Conservation (phyloP, 75 land plant species). For the Selaginella moellendorffii region DNA sequence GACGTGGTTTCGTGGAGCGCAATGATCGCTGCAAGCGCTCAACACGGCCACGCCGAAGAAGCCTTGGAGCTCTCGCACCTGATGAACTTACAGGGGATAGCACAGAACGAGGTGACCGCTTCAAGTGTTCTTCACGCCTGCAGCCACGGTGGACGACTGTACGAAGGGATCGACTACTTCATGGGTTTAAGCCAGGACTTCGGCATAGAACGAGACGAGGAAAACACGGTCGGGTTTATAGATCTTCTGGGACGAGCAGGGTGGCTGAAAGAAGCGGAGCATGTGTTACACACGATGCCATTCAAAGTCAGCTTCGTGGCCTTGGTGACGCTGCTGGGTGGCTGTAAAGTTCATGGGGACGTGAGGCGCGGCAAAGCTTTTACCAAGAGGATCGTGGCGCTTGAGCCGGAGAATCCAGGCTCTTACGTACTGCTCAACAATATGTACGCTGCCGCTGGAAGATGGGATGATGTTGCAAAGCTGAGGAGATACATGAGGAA, state of each 20-base stretch:
- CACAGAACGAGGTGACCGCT: not conserved
- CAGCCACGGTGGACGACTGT: not conserved
- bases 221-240: not conserved
- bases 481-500: not conserved
- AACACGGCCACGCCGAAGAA: not conserved
- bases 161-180: not conserved
- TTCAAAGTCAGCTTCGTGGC: not conserved
- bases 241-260: slow-evolving; percentile 4
- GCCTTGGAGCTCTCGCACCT: not conserved
- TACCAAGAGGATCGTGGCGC: not conserved
- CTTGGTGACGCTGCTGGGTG: not conserved
- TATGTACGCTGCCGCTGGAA: not conserved
- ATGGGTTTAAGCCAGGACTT: not conserved
- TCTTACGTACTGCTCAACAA: not conserved
- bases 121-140: not conserved
- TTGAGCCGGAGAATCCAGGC: not conserved
- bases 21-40: not conserved
- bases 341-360: slow-evolving; percentile 7
- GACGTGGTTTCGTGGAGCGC: not conserved
- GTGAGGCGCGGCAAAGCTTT: not conserved
- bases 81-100: not conserved
- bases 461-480: not conserved
- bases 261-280: slow-evolving; percentile 7
- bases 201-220: not conserved
- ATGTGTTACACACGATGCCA: not conserved